Evolutionary conservation across 805 yeast species (phyloP), one percentile per base, ranked within the genome.

Genomic region (Metschnikowia cerradonensis): DNA sequence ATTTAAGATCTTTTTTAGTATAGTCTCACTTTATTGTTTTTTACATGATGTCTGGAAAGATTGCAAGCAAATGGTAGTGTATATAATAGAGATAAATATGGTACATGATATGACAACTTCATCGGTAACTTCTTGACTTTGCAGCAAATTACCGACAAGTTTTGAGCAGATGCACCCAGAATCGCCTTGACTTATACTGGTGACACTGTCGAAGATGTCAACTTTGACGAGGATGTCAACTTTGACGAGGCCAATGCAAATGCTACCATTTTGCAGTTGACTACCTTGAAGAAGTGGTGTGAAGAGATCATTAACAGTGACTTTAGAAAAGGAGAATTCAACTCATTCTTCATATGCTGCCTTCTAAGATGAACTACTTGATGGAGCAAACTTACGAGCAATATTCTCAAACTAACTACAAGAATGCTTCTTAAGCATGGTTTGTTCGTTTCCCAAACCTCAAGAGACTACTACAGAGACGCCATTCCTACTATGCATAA

Each of bases 181-280:
- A 88, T 94, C 68, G 97, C 99, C 4, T 76, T 94, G 58, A 99
- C 98, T 42, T 98, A 94, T 76, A 97, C 97, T 47, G 99, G 99
- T 77, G 99, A 94, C 68, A 78, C 94, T 40, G 83, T 90, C 60
- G 99, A 94, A 74, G 99, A 94, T 71, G 99, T 99, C 47, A 94
- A 94, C 17, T 17, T 17, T 17, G 17, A 17, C 1, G 17, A 17
- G 19, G 19, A 17, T 17, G 19, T 17, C 19, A 17, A 17, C 77
- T 88, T 94, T 65, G 99, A 94, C 64, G 99, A 94, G 74, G 75
- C 90, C 53, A 91, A 85, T 65, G 99, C 99, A 49, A 94, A 94
- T 65, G 97, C 99, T 43, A 97, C 98, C 23, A 91, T 94, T 67
- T 80, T 94, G 68, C 88, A 99, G 75, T 79, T 94, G 67, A 87